A percentile compares a stretch with the other conserved stretches of the same genome.
phyloP scores from a whole-genome alignment of 257 asterid species.

The Forsythia suspensa region DNA sequence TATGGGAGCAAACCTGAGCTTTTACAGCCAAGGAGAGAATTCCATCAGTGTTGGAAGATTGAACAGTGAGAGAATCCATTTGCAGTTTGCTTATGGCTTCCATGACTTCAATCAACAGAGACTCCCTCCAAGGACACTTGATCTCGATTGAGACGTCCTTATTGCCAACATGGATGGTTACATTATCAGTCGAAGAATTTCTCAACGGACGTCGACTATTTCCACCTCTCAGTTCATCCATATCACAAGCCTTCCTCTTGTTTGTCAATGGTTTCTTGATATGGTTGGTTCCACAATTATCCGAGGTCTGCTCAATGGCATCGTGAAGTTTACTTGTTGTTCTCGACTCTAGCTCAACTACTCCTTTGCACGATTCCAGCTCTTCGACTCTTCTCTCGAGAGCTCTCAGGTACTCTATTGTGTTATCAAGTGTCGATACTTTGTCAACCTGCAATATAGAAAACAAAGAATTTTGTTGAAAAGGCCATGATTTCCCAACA shows the following conservation, averaged over 20 bases:
- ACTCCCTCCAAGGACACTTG: conserved; percentile 61
- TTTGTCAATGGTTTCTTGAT: conserved; percentile 36
- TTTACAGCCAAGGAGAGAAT: conserved; percentile 50
- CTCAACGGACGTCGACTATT: conserved; percentile 28
- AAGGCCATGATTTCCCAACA: background rate
- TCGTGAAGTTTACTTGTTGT: conserved; percentile 46
- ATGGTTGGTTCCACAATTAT: conserved; percentile 41
- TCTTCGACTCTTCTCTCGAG: conserved; percentile 72
- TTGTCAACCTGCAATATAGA: conserved; percentile 72
- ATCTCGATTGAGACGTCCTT: conserved; percentile 60
- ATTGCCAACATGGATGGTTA: conserved; percentile 44
- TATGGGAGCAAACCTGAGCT: conserved; percentile 68
- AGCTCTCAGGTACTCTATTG: conserved; percentile 73
- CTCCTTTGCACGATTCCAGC: conserved; percentile 56
- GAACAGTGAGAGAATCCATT: conserved; percentile 52
- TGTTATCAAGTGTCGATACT: conserved; percentile 72
- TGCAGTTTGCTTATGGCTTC: conserved; percentile 50
- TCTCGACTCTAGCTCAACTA: conserved; percentile 34
- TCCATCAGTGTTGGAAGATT: conserved; percentile 67
- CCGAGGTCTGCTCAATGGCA: conserved; percentile 63
- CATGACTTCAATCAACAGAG: conserved; percentile 52
- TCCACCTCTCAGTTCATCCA: conserved; percentile 35
- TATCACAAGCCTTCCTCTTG: conserved; percentile 64
- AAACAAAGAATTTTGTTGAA: background rate
- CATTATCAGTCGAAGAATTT: conserved; percentile 37